These are phyloP conservation scores for Saccharomyces paradoxus DNA, from an alignment of 805 yeast genomes.

Conservation along the genomic window DNA sequence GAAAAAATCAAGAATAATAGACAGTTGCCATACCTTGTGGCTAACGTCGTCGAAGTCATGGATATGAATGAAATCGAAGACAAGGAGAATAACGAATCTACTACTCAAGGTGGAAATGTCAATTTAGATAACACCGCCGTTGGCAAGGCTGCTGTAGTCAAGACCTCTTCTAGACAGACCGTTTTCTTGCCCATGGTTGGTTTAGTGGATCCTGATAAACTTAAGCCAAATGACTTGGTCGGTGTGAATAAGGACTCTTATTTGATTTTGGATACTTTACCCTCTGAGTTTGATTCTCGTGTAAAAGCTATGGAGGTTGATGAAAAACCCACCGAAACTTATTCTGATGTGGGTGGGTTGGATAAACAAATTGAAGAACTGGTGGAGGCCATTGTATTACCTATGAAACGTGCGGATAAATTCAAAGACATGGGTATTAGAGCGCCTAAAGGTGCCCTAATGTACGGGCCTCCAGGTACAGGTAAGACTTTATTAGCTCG, in stretches of 20 bases:
- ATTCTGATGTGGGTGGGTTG: slow-evolving; percentile 94
- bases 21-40: slow-evolving; percentile 92
- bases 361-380: slow-evolving; percentile 97
- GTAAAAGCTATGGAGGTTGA: slow-evolving; percentile 99
- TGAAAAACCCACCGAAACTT: slow-evolving; percentile 95
- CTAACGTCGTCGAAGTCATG: slow-evolving; percentile 89
- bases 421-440: slow-evolving; percentile 89
- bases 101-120: slow-evolving; percentile 89
- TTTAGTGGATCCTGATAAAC: slow-evolving; percentile 78
- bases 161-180: slow-evolving; percentile 95
- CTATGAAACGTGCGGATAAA: slow-evolving; percentile 97
- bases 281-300: slow-evolving; percentile 94
- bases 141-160: slow-evolving; percentile 96
- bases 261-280: slow-evolving; percentile 84
- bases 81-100: slow-evolving; percentile 43
- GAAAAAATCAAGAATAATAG: slow-evolving; percentile 93
- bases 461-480: slow-evolving; percentile 99
- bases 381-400: slow-evolving; percentile 95
- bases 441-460: slow-evolving; percentile 96
- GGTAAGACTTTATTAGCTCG: slow-evolving; percentile 95
- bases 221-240: slow-evolving; percentile 94
- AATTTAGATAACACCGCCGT: slow-evolving; percentile 84
- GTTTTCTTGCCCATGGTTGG: slow-evolving; percentile 94
- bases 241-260: slow-evolving; percentile 98
- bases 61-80: slow-evolving; percentile 80